Evolutionary conservation across 495 filamentous ascomycete genomes (phyloP).

Genomic region (Amorphotheca resinae): DNA sequence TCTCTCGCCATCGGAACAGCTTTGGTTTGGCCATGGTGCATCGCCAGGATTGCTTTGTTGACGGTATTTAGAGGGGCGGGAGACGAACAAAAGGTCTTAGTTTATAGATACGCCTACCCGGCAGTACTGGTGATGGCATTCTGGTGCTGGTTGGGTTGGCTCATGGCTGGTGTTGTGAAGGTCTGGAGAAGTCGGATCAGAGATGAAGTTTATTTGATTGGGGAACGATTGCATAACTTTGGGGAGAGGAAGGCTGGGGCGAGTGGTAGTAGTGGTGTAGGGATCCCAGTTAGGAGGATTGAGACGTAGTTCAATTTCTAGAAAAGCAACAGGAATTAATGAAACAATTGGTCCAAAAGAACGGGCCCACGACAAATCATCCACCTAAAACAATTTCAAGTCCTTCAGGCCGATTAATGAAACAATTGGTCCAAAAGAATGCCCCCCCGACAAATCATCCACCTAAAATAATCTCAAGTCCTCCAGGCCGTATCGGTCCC

Average conservation of each 20-base stretch:
- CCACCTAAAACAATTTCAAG: too few species aligned
- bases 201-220: slow-evolving; percentile 94
- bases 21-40: slow-evolving; percentile 27
- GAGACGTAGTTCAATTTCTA: slow-evolving; percentile 14
- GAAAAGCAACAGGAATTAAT: neutral
- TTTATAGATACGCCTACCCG: slow-evolving; percentile 67
- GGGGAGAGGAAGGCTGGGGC: slow-evolving; percentile 14
- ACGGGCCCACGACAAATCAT: too few species aligned
- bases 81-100: slow-evolving; percentile 34
- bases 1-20: slow-evolving; percentile 43
- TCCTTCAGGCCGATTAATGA: too few species aligned
- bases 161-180: slow-evolving; percentile 50
- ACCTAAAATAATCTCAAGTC: too few species aligned
- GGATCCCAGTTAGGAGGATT: slow-evolving; percentile 6
- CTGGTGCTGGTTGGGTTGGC: slow-evolving; percentile 30
- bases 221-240: slow-evolving; percentile 53
- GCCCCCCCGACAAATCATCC: too few species aligned
- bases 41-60: slow-evolving; percentile 21
- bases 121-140: slow-evolving; percentile 3
- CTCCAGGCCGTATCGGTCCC: too few species aligned
- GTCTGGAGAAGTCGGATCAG: slow-evolving; percentile 72
- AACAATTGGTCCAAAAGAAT: too few species aligned
- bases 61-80: slow-evolving; percentile 20
- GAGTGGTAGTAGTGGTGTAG: neutral
- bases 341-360: too few species aligned